phyloP scores from a whole-genome alignment of 805 yeast species.

The Kluyveromyces aestuarii region DNA sequence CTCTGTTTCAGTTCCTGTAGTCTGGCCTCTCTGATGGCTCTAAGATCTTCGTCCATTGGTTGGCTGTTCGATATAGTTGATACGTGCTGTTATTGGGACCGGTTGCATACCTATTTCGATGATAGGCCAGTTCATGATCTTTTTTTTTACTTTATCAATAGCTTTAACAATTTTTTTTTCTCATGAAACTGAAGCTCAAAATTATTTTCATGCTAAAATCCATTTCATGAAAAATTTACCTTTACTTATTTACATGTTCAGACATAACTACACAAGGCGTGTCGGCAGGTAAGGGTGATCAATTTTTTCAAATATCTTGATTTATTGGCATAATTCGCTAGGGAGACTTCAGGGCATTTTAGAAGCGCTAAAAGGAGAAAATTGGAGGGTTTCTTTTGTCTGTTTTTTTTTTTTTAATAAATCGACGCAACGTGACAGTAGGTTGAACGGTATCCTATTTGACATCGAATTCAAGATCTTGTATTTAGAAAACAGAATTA shows the following conservation, averaged over 20 bases:
- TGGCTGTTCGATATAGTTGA: background rate
- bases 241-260: background rate
- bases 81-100: background rate
- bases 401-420: background rate
- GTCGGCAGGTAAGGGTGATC: background rate
- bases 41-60: slow-evolving; percentile 79
- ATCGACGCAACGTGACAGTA: slow-evolving; percentile 5
- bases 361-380: background rate
- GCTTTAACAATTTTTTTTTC: background rate
- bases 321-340: too few species aligned
- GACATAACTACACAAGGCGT: background rate
- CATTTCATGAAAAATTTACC: background rate
- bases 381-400: background rate
- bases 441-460: background rate
- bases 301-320: too few species aligned
- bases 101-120: background rate
- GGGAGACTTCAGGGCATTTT: too few species aligned
- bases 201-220: background rate
- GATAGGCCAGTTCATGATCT: background rate
- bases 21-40: slow-evolving; percentile 90
- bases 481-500: too few species aligned
- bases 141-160: background rate
- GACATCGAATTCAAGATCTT: slow-evolving; percentile 4
- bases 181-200: too few species aligned
- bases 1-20: slow-evolving; percentile 68